Conservation (phyloP, 306 rosid genomes). For the Prunus dulcis region DNA sequence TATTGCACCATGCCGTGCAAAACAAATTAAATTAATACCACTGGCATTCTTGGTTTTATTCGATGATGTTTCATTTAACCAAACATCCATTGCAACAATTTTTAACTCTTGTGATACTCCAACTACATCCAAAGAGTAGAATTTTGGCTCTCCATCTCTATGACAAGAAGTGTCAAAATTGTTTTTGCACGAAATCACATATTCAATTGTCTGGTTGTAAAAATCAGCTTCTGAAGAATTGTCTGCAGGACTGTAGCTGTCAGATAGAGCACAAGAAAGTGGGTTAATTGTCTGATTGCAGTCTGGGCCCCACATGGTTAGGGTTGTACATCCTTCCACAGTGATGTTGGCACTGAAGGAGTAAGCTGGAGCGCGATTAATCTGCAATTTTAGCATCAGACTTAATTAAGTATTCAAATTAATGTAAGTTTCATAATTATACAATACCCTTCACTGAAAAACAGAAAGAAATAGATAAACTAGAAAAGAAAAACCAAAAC, state of each 20-base stretch:
- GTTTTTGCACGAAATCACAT: constrained; percentile 58
- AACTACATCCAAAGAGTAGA: constrained; percentile 62
- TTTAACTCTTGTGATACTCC: constrained; percentile 64
- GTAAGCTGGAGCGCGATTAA: constrained; percentile 62
- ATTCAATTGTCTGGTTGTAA: constrained; percentile 35
- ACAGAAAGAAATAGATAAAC: background rate
- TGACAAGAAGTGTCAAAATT: constrained; percentile 54
- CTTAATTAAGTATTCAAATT: constrained; percentile 1
- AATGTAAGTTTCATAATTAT: constrained; percentile 10
- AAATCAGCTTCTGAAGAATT: constrained; percentile 28
- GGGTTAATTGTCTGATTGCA: constrained; percentile 80
- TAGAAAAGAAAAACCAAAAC: background rate
- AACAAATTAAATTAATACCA: constrained; percentile 57
- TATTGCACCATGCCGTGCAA: constrained; percentile 79
- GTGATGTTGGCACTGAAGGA: constrained; percentile 75
- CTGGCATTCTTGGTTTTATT: constrained; percentile 29
- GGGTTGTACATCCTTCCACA: constrained; percentile 74
- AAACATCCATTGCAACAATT: constrained; percentile 51
- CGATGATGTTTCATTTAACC: constrained; percentile 38
- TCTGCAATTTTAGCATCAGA: constrained; percentile 47
- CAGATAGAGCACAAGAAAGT: constrained; percentile 60
- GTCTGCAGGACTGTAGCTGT: constrained; percentile 20
- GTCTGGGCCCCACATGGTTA: constrained; percentile 63
- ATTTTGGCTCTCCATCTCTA: constrained; percentile 46
- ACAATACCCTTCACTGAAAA: constrained; percentile 1